Conservation (phyloP, 1,284 basidiomycete genomes). For the Cutaneotrichosporon spelunceum region DNA sequence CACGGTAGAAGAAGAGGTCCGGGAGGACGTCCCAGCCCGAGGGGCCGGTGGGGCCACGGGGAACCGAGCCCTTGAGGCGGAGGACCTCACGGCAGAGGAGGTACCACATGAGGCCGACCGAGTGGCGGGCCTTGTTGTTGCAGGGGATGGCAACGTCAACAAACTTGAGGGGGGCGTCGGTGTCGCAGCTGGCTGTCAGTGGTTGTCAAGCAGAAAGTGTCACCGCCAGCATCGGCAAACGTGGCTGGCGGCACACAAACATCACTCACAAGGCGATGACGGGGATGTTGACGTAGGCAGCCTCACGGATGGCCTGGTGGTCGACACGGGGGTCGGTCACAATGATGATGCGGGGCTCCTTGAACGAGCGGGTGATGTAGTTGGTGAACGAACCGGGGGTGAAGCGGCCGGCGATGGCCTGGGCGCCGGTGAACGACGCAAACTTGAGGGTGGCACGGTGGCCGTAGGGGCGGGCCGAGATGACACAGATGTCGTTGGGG, state of each 20-base stretch:
- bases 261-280: conserved; percentile 67
- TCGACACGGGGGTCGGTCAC: conserved; percentile 99
- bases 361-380: conserved; percentile 99
- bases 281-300: conserved; percentile 99
- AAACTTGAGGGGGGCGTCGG: conserved; percentile 93
- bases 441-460: conserved; percentile 99
- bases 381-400: conserved; percentile 99
- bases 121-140: conserved; percentile 98
- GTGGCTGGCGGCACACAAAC: too few species aligned
- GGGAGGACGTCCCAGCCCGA: conserved; percentile 98
- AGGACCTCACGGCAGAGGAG: conserved; percentile 96
- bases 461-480: conserved; percentile 96
- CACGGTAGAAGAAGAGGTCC: conserved; percentile 99
- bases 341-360: conserved; percentile 96
- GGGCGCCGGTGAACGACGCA: conserved; percentile 95
- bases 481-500: conserved; percentile 96
- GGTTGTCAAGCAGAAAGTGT: conserved; percentile 52
- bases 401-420: conserved; percentile 98
- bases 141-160: conserved; percentile 98
- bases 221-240: too few species aligned
- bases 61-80: conserved; percentile 86
- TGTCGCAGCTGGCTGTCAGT: conserved; percentile 63
- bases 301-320: conserved; percentile 99
- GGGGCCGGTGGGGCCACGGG: conserved; percentile 75
- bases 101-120: conserved; percentile 99